Conservation (phyloP, 1,284 basidiomycete genomes). For the Gastroboletus turbinatus region DNA sequence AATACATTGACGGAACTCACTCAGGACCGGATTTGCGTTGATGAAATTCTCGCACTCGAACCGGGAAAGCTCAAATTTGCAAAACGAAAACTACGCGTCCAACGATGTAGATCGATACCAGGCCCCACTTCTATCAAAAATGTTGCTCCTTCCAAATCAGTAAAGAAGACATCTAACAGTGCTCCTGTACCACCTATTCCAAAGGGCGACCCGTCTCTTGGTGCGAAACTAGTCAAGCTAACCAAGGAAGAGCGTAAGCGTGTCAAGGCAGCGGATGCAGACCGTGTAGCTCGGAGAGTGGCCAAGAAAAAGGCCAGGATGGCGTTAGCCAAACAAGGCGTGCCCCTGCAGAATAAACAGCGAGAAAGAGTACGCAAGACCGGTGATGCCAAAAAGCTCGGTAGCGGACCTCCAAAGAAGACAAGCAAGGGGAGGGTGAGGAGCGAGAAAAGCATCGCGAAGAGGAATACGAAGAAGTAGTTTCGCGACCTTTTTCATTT, state of each 20-base stretch:
- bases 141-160: constrained; percentile 12
- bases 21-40: constrained; percentile 86
- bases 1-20: not conserved
- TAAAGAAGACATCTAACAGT: constrained; percentile 9
- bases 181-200: constrained; percentile 42
- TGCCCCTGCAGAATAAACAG: constrained; percentile 42
- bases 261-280: constrained; percentile 74
- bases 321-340: constrained; percentile 46
- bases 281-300: constrained; percentile 77
- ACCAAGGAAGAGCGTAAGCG: constrained; percentile 86
- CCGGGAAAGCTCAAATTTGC: constrained; percentile 79
- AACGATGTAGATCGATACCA: constrained; percentile 71
- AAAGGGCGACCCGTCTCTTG: constrained; percentile 79
- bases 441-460: constrained; percentile 56
- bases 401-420: constrained; percentile 37
- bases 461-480: constrained; percentile 60
- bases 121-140: constrained; percentile 26
- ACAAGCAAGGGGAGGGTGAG: constrained; percentile 54
- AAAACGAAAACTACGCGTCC: constrained; percentile 85
- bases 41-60: constrained; percentile 83
- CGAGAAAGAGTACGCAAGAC: constrained; percentile 52
- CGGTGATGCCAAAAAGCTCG: constrained; percentile 36
- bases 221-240: constrained; percentile 70
- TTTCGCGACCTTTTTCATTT: not conserved
- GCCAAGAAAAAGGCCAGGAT: constrained; percentile 83